Percentiles rank a stretch among this genome's conserved stretches.
Conservation (phyloP, 208 protist genomes). For the Strigomonas culicis region DNA sequence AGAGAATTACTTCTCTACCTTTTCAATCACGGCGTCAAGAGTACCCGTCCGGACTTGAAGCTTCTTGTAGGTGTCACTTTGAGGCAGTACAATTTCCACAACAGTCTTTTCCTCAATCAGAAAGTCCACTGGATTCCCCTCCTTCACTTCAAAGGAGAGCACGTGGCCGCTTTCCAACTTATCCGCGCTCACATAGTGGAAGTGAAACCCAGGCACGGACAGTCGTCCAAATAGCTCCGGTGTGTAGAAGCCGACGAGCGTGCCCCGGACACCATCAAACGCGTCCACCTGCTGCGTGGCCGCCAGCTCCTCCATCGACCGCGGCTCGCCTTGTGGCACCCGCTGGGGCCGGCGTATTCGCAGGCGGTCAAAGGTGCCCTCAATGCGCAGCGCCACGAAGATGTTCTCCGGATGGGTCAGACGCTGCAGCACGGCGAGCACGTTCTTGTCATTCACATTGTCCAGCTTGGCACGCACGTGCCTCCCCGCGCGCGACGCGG, state of each 20-base stretch:
- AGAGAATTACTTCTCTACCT: slow-evolving; percentile 21
- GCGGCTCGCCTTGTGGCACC: neutral
- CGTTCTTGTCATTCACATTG: neutral
- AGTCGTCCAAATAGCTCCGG: slow-evolving; percentile 13
- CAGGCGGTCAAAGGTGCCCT: slow-evolving; percentile 1
- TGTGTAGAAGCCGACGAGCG: slow-evolving; percentile 13
- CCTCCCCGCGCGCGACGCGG: neutral
- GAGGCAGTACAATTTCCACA: slow-evolving; percentile 5
- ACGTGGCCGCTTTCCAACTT: slow-evolving; percentile 5
- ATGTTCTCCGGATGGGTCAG: neutral
- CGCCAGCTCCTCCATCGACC: slow-evolving; percentile 12
- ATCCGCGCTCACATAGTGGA: slow-evolving; percentile 10
- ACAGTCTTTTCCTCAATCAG: slow-evolving; percentile 10
- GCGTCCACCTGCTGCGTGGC: slow-evolving; percentile 13
- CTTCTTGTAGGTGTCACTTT: slow-evolving; percentile 3
- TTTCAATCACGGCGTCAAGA: slow-evolving; percentile 18
- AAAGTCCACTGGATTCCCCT: neutral
- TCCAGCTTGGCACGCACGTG: neutral
- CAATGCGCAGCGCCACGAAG: slow-evolving; percentile 1
- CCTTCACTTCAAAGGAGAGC: neutral
- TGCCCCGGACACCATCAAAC: neutral
- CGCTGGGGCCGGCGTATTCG: slow-evolving; percentile 9
- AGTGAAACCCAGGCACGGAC: slow-evolving; percentile 16
- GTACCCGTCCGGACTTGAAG: slow-evolving; percentile 8
- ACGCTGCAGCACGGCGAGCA: neutral